These are phyloP conservation scores for Pyrrhoderma lamaoense DNA, from an alignment of 1,284 basidiomycete genomes.

Conservation along the genomic window DNA sequence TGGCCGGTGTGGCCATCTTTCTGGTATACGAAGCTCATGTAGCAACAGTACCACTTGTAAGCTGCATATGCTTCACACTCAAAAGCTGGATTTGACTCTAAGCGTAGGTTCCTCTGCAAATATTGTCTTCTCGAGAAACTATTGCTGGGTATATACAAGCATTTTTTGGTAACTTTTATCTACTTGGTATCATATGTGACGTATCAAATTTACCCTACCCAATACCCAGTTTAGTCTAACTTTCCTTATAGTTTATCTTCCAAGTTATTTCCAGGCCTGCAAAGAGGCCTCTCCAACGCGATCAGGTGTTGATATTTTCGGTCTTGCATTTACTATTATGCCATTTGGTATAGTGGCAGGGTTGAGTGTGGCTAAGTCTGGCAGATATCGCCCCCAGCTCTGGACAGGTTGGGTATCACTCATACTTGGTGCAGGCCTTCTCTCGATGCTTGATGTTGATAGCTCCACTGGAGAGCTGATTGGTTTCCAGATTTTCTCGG, in stretches of 20 bases:
- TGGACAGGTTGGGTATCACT: constrained; percentile 33
- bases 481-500: constrained; percentile 28
- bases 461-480: constrained; percentile 26
- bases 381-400: constrained; percentile 32
- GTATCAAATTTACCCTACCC: not conserved
- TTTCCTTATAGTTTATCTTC: constrained; percentile 26
- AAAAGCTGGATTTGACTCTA: not conserved
- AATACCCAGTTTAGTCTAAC: not conserved
- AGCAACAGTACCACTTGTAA: constrained; percentile 23
- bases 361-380: constrained; percentile 24
- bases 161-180: constrained; percentile 19
- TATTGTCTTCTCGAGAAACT: constrained; percentile 26
- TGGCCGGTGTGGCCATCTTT: constrained; percentile 22
- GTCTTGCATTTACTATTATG: constrained; percentile 27
- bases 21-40: constrained; percentile 22
- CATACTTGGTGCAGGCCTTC: constrained; percentile 31
- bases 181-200: constrained; percentile 19
- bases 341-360: constrained; percentile 28
- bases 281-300: constrained; percentile 34
- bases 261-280: constrained; percentile 42
- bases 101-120: constrained; percentile 25
- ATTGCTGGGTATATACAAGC: constrained; percentile 27
- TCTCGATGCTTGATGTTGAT: constrained; percentile 31
- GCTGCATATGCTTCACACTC: not conserved
- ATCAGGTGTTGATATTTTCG: constrained; percentile 36